Evolutionary conservation across 805 yeast species (phyloP), one percentile per base, ranked within the genome.

Genomic region (Candida ficus): DNA sequence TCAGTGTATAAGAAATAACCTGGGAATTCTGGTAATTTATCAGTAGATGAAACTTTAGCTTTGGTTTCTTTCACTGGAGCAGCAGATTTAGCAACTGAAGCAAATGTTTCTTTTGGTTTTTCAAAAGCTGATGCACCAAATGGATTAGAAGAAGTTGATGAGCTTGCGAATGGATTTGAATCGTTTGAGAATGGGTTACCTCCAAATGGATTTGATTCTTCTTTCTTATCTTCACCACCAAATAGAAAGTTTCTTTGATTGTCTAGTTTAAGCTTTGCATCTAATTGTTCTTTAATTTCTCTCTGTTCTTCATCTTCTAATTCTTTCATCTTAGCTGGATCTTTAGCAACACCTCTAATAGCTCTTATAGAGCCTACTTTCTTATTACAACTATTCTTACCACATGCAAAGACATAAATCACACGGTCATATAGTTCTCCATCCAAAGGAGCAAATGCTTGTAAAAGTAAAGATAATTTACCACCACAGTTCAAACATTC

Each of bases 391-490:
- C 62, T 50, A 18, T 76, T 65, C 33, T 75, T 73, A 14, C 66
- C 56, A 62, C 99, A 93, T 2, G 80, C 78, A 57, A 91, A 85
- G 0, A 93, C 71, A 54, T 91, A 93, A 14, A 93, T 61, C 4
- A 78, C 79, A 44, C 99, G 75, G 53, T 87, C 96, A 56, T 90
- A 88, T 31, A 78, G 67, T 10, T 80, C 70, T 27, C 73, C 73
- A 26, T 80, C 86, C 31, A 90, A 61, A 1, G 95, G 95, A 0
- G 95, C 83, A 61, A 73, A 83, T 2, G 91, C 83, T 58, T 93
- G 98, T 1, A 82, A 61, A 23, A 90, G 65, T 34, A 91, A 62
- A 12, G 83, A 76, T 81, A 88, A 71, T 13, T 68, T 63, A 9
- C 67, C 59, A 1, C 62, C 63, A 64, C 99, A 93, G 39, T 72